Base-by-base conservation (phyloP, 495 filamentous ascomycete genomes). In the Penicillium herquei region DNA sequence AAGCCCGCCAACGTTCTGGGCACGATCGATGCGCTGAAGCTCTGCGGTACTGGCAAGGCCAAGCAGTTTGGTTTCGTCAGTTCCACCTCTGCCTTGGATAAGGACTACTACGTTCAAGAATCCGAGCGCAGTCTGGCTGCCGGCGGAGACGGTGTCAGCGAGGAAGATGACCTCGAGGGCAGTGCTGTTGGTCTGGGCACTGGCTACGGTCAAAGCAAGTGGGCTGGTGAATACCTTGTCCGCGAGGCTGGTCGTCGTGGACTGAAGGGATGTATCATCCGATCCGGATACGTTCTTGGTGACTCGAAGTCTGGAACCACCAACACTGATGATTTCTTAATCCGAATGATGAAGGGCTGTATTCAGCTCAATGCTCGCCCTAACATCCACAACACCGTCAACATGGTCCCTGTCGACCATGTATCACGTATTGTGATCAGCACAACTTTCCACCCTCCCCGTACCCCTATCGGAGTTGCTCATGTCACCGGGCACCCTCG, bases 131-230 rank as follows among this genome's bases (percentile, higher is more conserved):
- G 80, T 52, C 56, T 76, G 26, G 70, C 73, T 0, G 66, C 71
- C 32, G 82, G 83, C 34, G 81, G 81, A 7, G 65, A 63, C 13
- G 78, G 78, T 46, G 72, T 91, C 31, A 72, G 75, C 26, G 88
- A 91, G 65, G 70, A 74, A 0, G 87, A 91, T 58, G 81, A 87
- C 52, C 70, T 91, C 6, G 76, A 82, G 53, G 86, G 89, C 12
- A 86, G 82, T 55, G 70, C 80, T 9, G 80, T 75, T 18, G 86
- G 85, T 30, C 80, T 92, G 0, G 77, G 85, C 64, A 96, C 89
- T 0, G 94, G 93, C 7, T 98, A 98, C 63, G 94, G 92, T 7
- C 92, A 97, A 71, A 84, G 80, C 46, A 98, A 98, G 76, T 91
- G 88, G 87, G 86, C 84, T 18, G 75, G 82, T 7, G 92, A 97